Evolutionary conservation across 108 stramenopile species (phyloP).

Genomic region (Skeletonema costatum): DNA sequence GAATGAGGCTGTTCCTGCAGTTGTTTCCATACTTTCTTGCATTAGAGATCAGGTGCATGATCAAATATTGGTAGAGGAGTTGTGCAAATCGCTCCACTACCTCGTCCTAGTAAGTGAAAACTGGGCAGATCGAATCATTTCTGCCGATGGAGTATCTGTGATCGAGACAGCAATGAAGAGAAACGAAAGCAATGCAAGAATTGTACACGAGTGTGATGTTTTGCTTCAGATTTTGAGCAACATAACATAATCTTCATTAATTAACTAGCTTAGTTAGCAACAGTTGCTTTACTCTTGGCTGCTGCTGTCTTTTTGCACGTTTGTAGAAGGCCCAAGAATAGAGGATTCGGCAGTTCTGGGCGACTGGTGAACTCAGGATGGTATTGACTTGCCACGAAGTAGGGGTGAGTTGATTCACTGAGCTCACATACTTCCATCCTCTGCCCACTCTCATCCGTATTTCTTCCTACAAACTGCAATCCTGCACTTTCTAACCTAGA

Average conservation of each 20-base stretch:
- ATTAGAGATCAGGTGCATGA: conserved; percentile 46
- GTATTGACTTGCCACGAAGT: conserved; percentile 47
- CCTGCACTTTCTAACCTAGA: conserved; percentile 43
- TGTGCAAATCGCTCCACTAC: conserved; percentile 58
- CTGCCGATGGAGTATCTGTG: conserved; percentile 5
- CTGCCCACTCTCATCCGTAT: conserved; percentile 53
- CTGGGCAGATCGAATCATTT: conserved; percentile 19
- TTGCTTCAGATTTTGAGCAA: neutral
- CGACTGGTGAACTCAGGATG: conserved; percentile 57
- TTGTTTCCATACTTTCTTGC: conserved; percentile 43
- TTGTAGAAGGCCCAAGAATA: conserved; percentile 45
- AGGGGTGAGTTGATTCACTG: conserved; percentile 30
- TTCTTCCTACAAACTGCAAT: conserved; percentile 51
- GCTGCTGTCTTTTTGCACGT: conserved; percentile 27
- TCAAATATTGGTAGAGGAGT: conserved; percentile 35
- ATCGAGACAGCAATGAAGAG: neutral
- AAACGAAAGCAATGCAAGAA: neutral
- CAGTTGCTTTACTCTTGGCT: neutral
- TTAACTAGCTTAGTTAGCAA: neutral
- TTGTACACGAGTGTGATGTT: neutral
- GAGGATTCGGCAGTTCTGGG: conserved; percentile 49
- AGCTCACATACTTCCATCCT: conserved; percentile 55
- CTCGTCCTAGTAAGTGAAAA: conserved; percentile 43
- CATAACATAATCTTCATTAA: neutral
- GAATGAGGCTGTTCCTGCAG: conserved; percentile 34